These are phyloP conservation scores for Globisporangium apiculatum DNA, from an alignment of 352 stramenopile species.

Conservation along the genomic window DNA sequence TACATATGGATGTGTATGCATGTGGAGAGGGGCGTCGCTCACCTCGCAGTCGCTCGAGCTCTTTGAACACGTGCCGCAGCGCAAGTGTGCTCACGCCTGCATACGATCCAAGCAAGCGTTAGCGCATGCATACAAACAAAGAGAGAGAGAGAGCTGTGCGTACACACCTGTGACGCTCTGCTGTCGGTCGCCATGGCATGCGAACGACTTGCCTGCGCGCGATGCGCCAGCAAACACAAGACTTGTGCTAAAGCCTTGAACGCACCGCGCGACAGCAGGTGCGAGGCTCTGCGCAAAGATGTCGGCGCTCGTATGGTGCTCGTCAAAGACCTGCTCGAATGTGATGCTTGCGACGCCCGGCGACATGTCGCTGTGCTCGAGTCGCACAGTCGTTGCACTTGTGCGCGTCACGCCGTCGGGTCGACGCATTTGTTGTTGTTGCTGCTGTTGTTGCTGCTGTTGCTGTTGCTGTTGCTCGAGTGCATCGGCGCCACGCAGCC, in stretches of 20 bases:
- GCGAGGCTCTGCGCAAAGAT: slow-evolving; percentile 44
- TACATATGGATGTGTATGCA: background rate
- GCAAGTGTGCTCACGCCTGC: slow-evolving; percentile 28
- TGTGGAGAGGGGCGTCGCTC: background rate
- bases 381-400: slow-evolving; percentile 47
- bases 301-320: slow-evolving; percentile 21
- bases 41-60: slow-evolving; percentile 14
- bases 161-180: slow-evolving; percentile 11
- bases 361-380: slow-evolving; percentile 76
- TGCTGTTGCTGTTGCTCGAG: background rate
- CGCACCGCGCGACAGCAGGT: slow-evolving; percentile 15
- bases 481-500: slow-evolving; percentile 18
- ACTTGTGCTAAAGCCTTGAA: slow-evolving; percentile 27
- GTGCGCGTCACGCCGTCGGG: slow-evolving; percentile 41
- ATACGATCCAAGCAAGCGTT: background rate
- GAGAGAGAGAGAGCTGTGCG: background rate
- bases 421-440: background rate
- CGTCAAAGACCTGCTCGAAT: slow-evolving; percentile 68
- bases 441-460: background rate
- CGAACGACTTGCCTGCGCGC: slow-evolving; percentile 49
- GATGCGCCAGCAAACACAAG: slow-evolving; percentile 40
- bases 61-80: slow-evolving; percentile 27
- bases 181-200: slow-evolving; percentile 40
- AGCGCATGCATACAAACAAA: background rate
- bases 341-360: slow-evolving; percentile 67